Evolutionary conservation across 495 filamentous ascomycete species (phyloP), one percentile per base, ranked within the genome.

Genomic region (Penicillium dipodomyicola): DNA sequence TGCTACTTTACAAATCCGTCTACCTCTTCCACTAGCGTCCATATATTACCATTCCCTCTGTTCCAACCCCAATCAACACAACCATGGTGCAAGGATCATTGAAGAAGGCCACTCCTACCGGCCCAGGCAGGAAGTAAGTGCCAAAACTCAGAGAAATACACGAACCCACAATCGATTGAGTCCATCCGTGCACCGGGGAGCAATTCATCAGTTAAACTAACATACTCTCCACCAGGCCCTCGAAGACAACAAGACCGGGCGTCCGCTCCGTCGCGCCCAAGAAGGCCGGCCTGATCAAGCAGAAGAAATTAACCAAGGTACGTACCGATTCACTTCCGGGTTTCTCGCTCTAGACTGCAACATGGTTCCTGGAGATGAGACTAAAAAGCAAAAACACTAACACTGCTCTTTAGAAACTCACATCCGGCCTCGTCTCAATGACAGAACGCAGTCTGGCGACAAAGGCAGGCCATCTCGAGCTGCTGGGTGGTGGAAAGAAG

Each of bases 401-500:
- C 20, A 39, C 49, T 0, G 4, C 33, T 41, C 32, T 56, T 1
- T 39, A 87, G 86, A 89, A 88, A 82, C 75, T 85, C 48, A 77
- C 84, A 0, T 77, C 84, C 0, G 86, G 87, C 0, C 73, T 91
- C 20, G 79, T 78, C 4, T 75, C 76, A 0, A 80, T 80, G 70
- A 90, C 87, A 56, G 88, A 91, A 64, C 77, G 82, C 55, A 80
- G 69, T 61, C 75, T 92, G 22, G 88, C 84, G 5, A 72, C 81
- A 45, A 85, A 83, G 65, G 88, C 87, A 40, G 88, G 88, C 5
- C 88, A 92, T 80, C 62, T 90, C 59, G 88, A 91, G 68, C 39
- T 91, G 69, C 65, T 91, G 57, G 73, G 77, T 56, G 85, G 83
- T 4, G 85, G 82, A 11, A 87, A 87, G 80, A 86, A 83, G 73